Conservation (phyloP, 331 rosid species). For the Quercus tomentella region DNA sequence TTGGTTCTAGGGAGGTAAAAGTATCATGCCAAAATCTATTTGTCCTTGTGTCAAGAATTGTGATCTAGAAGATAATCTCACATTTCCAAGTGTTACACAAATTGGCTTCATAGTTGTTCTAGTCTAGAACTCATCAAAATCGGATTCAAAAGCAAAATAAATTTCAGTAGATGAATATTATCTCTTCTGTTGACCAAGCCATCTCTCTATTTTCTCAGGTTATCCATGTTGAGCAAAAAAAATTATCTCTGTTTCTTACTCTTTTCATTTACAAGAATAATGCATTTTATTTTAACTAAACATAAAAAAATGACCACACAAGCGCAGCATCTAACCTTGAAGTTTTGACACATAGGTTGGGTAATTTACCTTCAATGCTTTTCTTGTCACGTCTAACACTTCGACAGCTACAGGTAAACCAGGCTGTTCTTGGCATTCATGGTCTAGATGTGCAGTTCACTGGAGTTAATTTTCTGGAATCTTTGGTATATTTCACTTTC, state of each 20-base stretch:
- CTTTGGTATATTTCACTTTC: conserved; percentile 52
- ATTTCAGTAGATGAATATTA: neutral
- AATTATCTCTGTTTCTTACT: neutral
- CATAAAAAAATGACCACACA: neutral
- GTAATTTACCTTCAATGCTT: neutral
- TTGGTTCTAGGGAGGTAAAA: neutral
- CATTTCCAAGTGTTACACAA: neutral
- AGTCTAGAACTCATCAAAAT: neutral
- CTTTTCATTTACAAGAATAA: neutral
- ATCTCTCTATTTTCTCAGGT: neutral
- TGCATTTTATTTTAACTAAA: neutral
- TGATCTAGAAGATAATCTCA: neutral
- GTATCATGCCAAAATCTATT: neutral
- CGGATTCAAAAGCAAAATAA: neutral
- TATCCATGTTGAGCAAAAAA: neutral
- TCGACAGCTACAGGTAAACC: conserved; percentile 65
- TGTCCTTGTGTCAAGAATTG: neutral
- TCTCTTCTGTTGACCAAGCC: neutral
- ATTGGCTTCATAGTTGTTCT: neutral
- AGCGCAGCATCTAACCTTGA: neutral
- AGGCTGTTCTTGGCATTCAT: conserved; percentile 71
- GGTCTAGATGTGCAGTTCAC: conserved; percentile 77
- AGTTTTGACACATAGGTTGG: neutral
- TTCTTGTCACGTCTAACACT: conserved; percentile 14
- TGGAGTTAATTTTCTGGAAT: conserved; percentile 83